Base-by-base conservation (phyloP, 495 filamentous ascomycete genomes). In the Daldinia loculata region DNA sequence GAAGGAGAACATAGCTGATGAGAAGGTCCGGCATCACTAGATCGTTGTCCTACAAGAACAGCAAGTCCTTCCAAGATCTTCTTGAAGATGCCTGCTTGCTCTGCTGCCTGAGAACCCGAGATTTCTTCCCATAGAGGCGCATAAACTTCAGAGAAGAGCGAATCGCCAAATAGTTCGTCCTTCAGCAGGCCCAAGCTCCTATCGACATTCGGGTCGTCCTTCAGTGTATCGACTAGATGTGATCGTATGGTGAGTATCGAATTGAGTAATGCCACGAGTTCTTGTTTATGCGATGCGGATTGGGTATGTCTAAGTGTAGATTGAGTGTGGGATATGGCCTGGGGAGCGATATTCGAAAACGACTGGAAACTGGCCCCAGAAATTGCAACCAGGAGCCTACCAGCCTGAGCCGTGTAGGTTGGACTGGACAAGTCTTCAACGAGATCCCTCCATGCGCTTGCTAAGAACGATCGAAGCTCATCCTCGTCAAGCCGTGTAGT, bases 351-450 rank as follows among this genome's bases (percentile, higher is more conserved):
- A 14, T 75, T 53, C 27, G 73, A 38, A 61, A 82, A 84, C 4
- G 75, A 76, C 41, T 71, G 64, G 53, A 71, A 55, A 48, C 68
- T 78, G 30, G 78, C 71, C 9, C 75, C 78, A 48, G 80, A 73
- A 17, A 86, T 75, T 6, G 81, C 81, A 48, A 81, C 75, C n/a
- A 86, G 58, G 2, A 87, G 77, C 30, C 77, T 69, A 3, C 83
- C 83, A n/a, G 80, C 80, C 56, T 80, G 82, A 32, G 79, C 80
- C 0, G 80, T 80, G 60, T 84, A 84, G 2, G 76, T 80, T 8
- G 83, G 75, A 36, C 80, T 83, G 4, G 77, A 74, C 32, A 85
- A 66, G 38, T 85, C 82, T 9, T 80, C 80, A 6, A 76, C 74
- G 62, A 82, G 77, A 69, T 85, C 83, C 27, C 76, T 74, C 65